Base-by-base conservation (phyloP, 306 rosid genomes). In the Lotus japonicus region DNA sequence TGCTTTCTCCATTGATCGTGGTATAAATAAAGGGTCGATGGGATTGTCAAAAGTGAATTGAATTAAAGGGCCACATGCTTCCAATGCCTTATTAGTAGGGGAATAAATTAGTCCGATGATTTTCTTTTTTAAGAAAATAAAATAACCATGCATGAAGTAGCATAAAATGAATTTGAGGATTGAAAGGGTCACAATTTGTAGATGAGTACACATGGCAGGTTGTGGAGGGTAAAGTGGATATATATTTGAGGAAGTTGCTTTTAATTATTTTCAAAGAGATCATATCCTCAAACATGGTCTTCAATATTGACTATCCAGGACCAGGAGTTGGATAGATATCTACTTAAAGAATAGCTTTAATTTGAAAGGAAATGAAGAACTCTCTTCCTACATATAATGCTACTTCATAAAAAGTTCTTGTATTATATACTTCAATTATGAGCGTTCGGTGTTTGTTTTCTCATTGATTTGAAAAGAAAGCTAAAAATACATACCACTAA, bases 211-310 rank as follows among this genome's bases (percentile, higher is more conserved):
- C n/a, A n/a, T n/a, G n/a, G n/a, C n/a, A n/a, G n/a, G n/a, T n/a
- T n/a, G n/a, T n/a, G n/a, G n/a, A n/a, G n/a, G n/a, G n/a, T n/a
- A n/a, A n/a, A n/a, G n/a, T n/a, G n/a, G n/a, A n/a, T n/a, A n/a
- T n/a, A n/a, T n/a, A n/a, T n/a, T n/a, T n/a, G n/a, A 73, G 80
- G 80, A 80, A 58, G 15, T 53, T 73, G 66, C 72, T 31, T 73
- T 73, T 77, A 26, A 38, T 16, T 45, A 66, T 58, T 60, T 35
- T 50, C 15, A 67, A 17, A 7, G 16, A 54, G 28, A 64, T 42
- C 0, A 31, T 5, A 31, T 16, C 31, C 65, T 53, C 57, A 9
- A 11, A 35, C 23, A 12, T 15, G 41, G 21, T 28, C 16, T 21
- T 12, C n/a, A 35, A 45, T 17, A 38, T 26, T 41, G 45, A 9